Conservation (phyloP, 371 early-diverging fungal species). For the Lichtheimia ornata region DNA sequence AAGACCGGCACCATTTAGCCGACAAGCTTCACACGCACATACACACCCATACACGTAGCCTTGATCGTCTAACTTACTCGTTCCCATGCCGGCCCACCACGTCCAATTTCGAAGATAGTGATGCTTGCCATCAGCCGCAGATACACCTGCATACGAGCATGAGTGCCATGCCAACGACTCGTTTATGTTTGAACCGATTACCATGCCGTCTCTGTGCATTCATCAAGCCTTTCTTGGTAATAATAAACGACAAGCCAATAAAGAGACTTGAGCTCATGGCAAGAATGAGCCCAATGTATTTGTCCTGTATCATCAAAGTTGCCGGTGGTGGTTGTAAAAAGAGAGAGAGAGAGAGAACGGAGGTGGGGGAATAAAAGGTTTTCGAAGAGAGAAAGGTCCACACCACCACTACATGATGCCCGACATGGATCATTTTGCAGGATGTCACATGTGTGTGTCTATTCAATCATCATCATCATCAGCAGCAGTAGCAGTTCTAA, state of each 20-base stretch:
- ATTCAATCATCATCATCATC: no score
- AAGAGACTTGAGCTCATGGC: slow-evolving; percentile 80
- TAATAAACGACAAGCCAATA: slow-evolving; percentile 82
- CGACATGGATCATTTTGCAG: no score
- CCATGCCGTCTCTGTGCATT: slow-evolving; percentile 18
- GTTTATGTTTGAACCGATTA: not conserved
- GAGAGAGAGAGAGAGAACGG: not conserved
- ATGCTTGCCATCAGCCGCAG: slow-evolving; percentile 70
- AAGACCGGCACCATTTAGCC: not conserved
- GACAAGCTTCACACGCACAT: no score
- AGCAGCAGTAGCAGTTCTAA: no score
- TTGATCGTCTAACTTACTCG: slow-evolving; percentile 47
- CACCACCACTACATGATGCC: no score
- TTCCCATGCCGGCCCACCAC: slow-evolving; percentile 92
- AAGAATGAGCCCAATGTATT: slow-evolving; percentile 82
- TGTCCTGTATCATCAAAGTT: slow-evolving; percentile 60
- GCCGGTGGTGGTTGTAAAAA: no score
- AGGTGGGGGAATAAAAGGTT: not conserved
- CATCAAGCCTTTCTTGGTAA: slow-evolving; percentile 82
- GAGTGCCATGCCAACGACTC: not conserved
- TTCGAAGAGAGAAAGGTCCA: no score
- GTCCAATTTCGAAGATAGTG: slow-evolving; percentile 78
- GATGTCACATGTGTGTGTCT: no score
- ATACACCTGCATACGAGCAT: slow-evolving; percentile 33
- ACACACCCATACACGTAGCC: no score